These are phyloP conservation scores for Colletotrichum graminicola DNA, from an alignment of 2,329 filamentous ascomycete species.

Conservation along the genomic window DNA sequence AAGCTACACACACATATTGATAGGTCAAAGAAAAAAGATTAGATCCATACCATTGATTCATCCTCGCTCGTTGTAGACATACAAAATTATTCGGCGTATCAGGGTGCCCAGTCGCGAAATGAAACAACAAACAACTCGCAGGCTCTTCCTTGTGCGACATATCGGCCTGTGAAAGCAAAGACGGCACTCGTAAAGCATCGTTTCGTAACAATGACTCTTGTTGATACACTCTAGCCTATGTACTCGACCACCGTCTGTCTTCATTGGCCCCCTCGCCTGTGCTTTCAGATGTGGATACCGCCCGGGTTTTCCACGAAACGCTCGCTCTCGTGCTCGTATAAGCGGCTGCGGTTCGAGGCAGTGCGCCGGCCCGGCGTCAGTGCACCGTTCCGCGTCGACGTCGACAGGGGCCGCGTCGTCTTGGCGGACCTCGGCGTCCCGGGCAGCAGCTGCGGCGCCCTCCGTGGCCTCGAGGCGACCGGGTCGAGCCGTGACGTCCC, in stretches of 20 bases:
- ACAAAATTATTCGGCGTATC: no score
- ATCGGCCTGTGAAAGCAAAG: no score
- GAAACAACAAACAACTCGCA: no score
- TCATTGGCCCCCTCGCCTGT: background rate
- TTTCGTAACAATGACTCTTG: background rate
- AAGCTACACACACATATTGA: no score
- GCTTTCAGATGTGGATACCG: background rate
- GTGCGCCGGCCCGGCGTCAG: background rate
- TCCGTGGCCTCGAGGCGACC: no score
- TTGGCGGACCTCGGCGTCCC: background rate
- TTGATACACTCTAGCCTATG: background rate
- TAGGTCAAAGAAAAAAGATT: no score
- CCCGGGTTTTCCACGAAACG: background rate
- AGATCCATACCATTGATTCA: no score
- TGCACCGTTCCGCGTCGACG: background rate
- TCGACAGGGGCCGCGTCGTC: background rate
- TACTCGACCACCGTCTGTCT: no score
- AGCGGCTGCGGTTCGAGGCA: slow-evolving; percentile 8
- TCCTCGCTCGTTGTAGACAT: no score
- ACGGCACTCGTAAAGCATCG: background rate
- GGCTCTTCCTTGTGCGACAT: no score
- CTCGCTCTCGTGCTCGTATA: background rate
- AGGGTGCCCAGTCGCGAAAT: no score
- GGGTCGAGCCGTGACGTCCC: background rate
- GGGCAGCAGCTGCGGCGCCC: no score